phyloP scores from a whole-genome alignment of 257 asterid species.

The Solanum okadae region DNA sequence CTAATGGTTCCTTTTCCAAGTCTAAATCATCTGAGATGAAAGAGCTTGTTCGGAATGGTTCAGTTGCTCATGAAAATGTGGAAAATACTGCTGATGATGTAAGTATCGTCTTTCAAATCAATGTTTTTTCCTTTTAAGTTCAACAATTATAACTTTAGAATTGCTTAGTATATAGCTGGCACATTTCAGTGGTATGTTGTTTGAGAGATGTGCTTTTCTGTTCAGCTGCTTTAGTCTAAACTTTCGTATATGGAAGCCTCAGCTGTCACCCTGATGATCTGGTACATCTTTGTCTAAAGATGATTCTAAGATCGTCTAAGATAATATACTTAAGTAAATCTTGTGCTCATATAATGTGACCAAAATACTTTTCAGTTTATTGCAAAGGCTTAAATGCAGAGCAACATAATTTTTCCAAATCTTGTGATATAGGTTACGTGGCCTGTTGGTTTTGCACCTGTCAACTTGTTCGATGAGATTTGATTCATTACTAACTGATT shows the following conservation, averaged over 20 bases:
- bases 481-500: background rate
- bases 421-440: background rate
- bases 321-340: background rate
- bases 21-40: slow-evolving; percentile 40
- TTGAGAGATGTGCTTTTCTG: background rate
- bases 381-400: background rate
- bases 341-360: background rate
- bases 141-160: background rate
- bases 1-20: slow-evolving; percentile 42
- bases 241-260: background rate
- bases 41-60: slow-evolving; percentile 63
- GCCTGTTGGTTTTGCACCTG: background rate
- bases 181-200: background rate
- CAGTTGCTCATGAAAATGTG: slow-evolving; percentile 37
- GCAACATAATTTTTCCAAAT: background rate
- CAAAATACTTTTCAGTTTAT: background rate
- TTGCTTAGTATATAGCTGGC: background rate
- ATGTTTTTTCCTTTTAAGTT: background rate
- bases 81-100: slow-evolving; percentile 55
- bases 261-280: background rate
- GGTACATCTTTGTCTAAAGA: background rate
- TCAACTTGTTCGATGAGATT: background rate
- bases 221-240: background rate
- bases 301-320: background rate
- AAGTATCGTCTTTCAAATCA: slow-evolving; percentile 15